Base-by-base conservation (phyloP, 1,139 yeast species). In the Candida sp. region DNA sequence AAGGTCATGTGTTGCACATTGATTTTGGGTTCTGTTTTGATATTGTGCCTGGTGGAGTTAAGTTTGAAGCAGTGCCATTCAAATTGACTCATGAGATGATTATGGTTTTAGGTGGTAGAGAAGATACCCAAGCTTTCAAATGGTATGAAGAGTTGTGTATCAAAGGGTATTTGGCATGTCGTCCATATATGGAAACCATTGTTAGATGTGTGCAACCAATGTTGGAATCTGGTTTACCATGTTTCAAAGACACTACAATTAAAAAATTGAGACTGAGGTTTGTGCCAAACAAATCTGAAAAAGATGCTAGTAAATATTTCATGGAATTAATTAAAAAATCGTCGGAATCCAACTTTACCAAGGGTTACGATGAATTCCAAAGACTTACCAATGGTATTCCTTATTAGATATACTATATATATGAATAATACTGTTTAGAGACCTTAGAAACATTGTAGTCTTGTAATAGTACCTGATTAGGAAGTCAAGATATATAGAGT, bases 1-100 rank as follows among this genome's bases (percentile, higher is more conserved):
- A 87, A 52, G 99, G 99, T 3, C 97, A 93, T 60, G 81, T 95
- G 46, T 71, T 95, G 49, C 99, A 95, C 64, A 88, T 95, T 65
- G 99, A 95, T 69, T 95, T 95, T 69, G 99, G 99, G 4, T 93
- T 95, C 74, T 91, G 97, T 58, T 95, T 95, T 64, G 99, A 95
- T 67, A 93, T 95, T 66, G 98, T 89, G 33, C 99, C 99, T 4
- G 99, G 99, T 51, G 99, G 99, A 33, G 98, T 95, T 44, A 88
- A 85, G 56, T 95, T 95, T 62, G 99, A 95, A 60, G 96, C 90
- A 15, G 97, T 96, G 1, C 99, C 99, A 12, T 95, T 95, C 75
- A 95, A 95, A 62, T 78, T 95, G 53, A 93, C 99, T 4, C 88
- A 86, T 56, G 99, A 95, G 60, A 95, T 95, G 99, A 86, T 95